These are phyloP conservation scores for Epichloe bromicola DNA, from an alignment of 2,329 filamentous ascomycete species.

Conservation along the genomic window DNA sequence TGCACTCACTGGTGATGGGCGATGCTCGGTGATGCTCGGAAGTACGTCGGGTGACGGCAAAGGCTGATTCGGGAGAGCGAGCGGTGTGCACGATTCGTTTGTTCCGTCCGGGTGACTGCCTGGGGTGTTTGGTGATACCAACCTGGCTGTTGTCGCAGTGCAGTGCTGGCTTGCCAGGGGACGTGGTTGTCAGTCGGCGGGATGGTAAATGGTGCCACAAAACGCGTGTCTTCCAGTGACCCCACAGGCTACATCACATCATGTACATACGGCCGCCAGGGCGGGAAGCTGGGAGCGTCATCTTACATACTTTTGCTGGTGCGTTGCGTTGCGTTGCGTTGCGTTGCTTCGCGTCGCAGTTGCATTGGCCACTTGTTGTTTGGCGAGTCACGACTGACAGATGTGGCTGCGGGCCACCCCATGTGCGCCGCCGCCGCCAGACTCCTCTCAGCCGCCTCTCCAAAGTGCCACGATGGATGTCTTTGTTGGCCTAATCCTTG, in stretches of 20 bases:
- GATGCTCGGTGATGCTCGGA: constrained; percentile 5
- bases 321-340: no score
- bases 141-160: neutral
- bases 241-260: neutral
- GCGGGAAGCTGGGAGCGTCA: neutral
- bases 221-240: neutral
- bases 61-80: neutral
- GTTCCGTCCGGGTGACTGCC: neutral
- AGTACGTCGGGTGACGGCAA: neutral
- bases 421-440: no score
- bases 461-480: neutral
- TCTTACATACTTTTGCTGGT: neutral
- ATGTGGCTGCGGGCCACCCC: no score
- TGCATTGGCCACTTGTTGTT: no score
- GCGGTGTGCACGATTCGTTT: neutral
- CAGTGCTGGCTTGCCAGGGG: neutral
- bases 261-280: neutral
- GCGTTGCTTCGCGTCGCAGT: no score
- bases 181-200: neutral
- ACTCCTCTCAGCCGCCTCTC: no score
- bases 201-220: neutral
- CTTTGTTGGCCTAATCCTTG: neutral
- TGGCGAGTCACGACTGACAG: no score
- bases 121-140: neutral
- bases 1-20: neutral